Percentiles rank a stretch among this genome's conserved stretches.
These are phyloP conservation scores for Fusarium xylarioides DNA, from an alignment of 2,329 filamentous ascomycete genomes.

Conservation along the genomic window DNA sequence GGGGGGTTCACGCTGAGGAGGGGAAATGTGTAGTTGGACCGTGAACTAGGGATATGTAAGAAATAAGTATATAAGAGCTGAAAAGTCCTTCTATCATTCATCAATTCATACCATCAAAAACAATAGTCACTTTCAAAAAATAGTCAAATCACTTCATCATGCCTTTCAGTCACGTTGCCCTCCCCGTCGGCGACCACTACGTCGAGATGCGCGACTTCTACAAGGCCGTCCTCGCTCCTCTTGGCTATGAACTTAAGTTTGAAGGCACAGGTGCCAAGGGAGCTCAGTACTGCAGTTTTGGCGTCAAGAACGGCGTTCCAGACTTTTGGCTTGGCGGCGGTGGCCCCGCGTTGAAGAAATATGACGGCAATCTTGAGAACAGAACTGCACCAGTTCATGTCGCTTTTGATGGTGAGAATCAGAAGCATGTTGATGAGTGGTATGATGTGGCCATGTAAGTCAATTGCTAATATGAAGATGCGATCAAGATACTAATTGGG, in stretches of 20 bases:
- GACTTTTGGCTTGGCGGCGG: constrained; percentile 43
- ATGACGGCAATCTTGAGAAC: constrained; percentile 34
- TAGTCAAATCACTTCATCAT: constrained; percentile 16
- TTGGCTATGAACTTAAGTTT: constrained; percentile 38
- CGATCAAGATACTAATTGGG: not conserved
- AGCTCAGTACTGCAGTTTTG: constrained; percentile 37
- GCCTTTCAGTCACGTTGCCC: constrained; percentile 34
- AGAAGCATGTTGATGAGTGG: constrained; percentile 38
- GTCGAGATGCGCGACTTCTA: constrained; percentile 43
- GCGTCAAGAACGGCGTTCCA: constrained; percentile 14
- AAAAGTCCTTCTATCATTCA: not conserved
- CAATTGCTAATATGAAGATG: accelerated
- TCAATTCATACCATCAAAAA: not conserved
- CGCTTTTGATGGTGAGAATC: constrained; percentile 31
- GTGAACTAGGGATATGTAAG: constrained; percentile 10
- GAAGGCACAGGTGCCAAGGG: constrained; percentile 16
- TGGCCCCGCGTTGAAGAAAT: constrained; percentile 26
- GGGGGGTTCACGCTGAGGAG: constrained; percentile 17
- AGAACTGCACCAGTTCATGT: constrained; percentile 36
- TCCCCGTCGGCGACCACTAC: constrained; percentile 40
- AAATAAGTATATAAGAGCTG: constrained; percentile 10
- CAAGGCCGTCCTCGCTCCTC: constrained; percentile 38
- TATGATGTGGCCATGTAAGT: constrained; percentile 41
- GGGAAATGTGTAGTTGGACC: constrained; percentile 7
- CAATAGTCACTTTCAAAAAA: not conserved